phyloP scores from a whole-genome alignment of 2,329 filamentous ascomycete species.

The Lasiodiplodia gonubiensis region DNA sequence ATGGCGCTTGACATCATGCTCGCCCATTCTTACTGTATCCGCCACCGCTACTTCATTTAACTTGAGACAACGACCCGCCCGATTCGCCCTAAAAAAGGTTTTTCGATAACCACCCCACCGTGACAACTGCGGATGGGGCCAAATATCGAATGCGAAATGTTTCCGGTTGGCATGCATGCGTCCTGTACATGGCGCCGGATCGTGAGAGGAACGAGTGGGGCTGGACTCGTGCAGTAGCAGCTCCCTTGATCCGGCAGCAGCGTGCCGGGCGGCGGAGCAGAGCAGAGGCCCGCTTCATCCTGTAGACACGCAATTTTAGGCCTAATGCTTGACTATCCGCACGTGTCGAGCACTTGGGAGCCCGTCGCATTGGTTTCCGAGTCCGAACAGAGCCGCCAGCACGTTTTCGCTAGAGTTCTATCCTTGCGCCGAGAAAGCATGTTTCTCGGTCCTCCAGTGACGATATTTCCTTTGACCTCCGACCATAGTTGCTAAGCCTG shows the following conservation, averaged over 20 bases:
- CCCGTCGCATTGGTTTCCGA: background rate
- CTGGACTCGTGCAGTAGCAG: too few species aligned
- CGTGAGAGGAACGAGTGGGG: too few species aligned
- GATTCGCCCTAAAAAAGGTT: background rate
- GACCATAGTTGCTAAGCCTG: background rate
- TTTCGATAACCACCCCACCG: background rate
- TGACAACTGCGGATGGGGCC: background rate
- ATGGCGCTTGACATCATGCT: background rate
- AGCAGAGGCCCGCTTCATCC: too few species aligned
- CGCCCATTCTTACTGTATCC: background rate
- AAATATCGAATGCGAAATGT: constrained; percentile 2
- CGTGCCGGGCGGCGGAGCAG: too few species aligned
- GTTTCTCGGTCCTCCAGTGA: background rate
- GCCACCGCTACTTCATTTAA: background rate
- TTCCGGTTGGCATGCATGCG: background rate
- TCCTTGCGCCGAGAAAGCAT: background rate
- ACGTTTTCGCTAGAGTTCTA: background rate
- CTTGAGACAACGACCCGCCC: background rate
- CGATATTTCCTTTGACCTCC: background rate
- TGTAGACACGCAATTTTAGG: too few species aligned
- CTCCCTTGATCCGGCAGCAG: too few species aligned
- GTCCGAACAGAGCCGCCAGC: background rate
- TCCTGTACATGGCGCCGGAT: background rate
- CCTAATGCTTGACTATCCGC: too few species aligned
- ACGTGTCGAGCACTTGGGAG: too few species aligned